Conservation (phyloP, 768 basidiomycete genomes). For the Lentinus tigrinus region DNA sequence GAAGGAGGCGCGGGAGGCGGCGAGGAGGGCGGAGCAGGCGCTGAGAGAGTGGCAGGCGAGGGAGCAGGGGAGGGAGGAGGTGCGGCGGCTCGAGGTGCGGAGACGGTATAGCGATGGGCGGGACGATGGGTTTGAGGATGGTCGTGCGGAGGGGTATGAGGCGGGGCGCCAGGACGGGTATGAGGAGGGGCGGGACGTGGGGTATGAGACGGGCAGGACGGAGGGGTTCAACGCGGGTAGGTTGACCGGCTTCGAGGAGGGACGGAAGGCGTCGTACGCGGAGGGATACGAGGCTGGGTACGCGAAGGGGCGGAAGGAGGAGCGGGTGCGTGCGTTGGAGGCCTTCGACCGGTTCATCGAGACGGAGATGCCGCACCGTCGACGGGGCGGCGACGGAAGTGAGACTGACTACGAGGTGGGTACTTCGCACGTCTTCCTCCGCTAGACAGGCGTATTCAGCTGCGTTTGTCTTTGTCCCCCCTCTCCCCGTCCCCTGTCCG, state of each 20-base stretch:
- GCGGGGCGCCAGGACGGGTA: slow-evolving; percentile 47
- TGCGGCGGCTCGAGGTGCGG: slow-evolving; percentile 38
- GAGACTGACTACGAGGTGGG: slow-evolving; percentile 16
- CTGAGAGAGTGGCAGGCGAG: slow-evolving; percentile 45
- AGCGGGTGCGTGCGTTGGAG: slow-evolving; percentile 51
- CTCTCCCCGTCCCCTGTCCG: too few species aligned
- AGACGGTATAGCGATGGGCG: slow-evolving; percentile 42
- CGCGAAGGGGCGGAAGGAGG: slow-evolving; percentile 43
- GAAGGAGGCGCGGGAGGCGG: slow-evolving; percentile 42
- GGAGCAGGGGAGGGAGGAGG: slow-evolving; percentile 44
- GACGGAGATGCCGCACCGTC: slow-evolving; percentile 36
- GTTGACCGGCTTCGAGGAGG: slow-evolving; percentile 29
- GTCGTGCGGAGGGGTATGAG: slow-evolving; percentile 43
- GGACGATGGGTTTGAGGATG: slow-evolving; percentile 35
- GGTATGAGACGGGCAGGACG: slow-evolving; percentile 34
- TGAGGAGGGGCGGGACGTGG: slow-evolving; percentile 41
- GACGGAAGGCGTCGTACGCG: slow-evolving; percentile 33
- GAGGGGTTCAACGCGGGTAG: slow-evolving; percentile 29
- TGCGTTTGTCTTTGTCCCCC: not conserved
- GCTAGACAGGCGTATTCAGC: not conserved
- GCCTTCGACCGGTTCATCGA: slow-evolving; percentile 59
- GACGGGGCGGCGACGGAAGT: slow-evolving; percentile 2
- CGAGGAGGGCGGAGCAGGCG: slow-evolving; percentile 42
- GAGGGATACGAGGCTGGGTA: slow-evolving; percentile 39
- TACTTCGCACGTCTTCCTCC: not conserved